Evolutionary conservation across 176 grass and related monocot genomes (phyloP).

Genomic region (Paspalum vaginatum): DNA sequence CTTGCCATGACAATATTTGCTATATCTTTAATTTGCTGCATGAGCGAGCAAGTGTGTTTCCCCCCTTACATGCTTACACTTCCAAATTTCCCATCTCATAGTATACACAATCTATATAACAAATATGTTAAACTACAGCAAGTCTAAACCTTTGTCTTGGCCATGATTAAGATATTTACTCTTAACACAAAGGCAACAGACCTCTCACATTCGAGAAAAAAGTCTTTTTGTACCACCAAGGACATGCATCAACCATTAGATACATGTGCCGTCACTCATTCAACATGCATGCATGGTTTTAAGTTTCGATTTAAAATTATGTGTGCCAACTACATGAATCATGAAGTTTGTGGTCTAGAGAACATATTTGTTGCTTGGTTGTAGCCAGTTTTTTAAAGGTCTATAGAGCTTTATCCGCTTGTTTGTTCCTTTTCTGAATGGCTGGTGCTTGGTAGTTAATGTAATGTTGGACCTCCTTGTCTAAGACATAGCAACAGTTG

Average conservation of each 20-base stretch:
- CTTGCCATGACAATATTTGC: background rate
- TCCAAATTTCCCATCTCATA: background rate
- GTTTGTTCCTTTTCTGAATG: constrained; percentile 29
- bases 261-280: background rate
- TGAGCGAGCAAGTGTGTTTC: background rate
- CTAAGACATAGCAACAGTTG: constrained; percentile 16
- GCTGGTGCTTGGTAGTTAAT: background rate
- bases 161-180: too few species aligned
- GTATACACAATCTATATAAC: background rate
- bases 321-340: background rate
- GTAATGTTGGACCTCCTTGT: background rate
- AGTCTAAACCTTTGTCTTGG: background rate
- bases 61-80: background rate
- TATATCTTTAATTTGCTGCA: background rate
- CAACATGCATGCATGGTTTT: background rate
- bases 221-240: background rate
- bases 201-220: too few species aligned
- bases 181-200: too few species aligned
- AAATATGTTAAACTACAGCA: background rate
- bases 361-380: background rate
- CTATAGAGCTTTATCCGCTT: background rate
- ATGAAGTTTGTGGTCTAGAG: constrained; percentile 14
- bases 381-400: constrained; percentile 19
- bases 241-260: background rate
- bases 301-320: constrained; percentile 1